Evolutionary conservation across 768 basidiomycete genomes (phyloP).

Genomic region (Mrakia gelida): DNA sequence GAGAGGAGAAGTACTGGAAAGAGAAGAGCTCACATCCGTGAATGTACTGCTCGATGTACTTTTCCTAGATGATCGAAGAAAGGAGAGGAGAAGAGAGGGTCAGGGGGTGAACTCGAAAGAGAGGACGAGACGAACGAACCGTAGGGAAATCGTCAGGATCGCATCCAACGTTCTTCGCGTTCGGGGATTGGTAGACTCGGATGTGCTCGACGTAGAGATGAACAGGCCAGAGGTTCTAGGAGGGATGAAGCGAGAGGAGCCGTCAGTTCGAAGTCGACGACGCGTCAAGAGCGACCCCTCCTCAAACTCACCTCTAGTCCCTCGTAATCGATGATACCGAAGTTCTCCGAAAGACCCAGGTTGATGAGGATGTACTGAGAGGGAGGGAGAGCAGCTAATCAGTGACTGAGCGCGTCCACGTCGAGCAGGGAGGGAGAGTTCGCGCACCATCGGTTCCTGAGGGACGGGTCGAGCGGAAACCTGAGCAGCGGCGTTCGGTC

Average conservation of each 20-base stretch:
- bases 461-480: slow-evolving; percentile 68
- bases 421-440: too few relatives aligned
- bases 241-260: not conserved
- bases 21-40: not conserved
- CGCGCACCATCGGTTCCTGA: slow-evolving; percentile 59
- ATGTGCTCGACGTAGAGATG: not conserved
- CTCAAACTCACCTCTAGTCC: not conserved
- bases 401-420: too few relatives aligned
- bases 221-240: not conserved
- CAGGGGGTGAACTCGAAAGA: not conserved
- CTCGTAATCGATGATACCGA: slow-evolving; percentile 60
- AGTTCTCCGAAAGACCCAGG: slow-evolving; percentile 77
- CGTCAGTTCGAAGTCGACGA: slow-evolving; percentile 1
- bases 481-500: slow-evolving; percentile 56
- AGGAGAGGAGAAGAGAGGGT: not conserved
- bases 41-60: not conserved
- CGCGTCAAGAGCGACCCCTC: not conserved
- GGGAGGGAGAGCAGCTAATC: too few relatives aligned
- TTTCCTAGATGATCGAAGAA: not conserved
- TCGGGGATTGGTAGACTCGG: not conserved
- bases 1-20: not conserved
- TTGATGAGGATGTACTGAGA: slow-evolving; percentile 71
- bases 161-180: slow-evolving; percentile 20
- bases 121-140: not conserved
- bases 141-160: slow-evolving; percentile 18